Percentiles rank a stretch among this genome's conserved stretches.
Conservation (phyloP, 768 basidiomycete genomes). For the Tylopilus sp. region DNA sequence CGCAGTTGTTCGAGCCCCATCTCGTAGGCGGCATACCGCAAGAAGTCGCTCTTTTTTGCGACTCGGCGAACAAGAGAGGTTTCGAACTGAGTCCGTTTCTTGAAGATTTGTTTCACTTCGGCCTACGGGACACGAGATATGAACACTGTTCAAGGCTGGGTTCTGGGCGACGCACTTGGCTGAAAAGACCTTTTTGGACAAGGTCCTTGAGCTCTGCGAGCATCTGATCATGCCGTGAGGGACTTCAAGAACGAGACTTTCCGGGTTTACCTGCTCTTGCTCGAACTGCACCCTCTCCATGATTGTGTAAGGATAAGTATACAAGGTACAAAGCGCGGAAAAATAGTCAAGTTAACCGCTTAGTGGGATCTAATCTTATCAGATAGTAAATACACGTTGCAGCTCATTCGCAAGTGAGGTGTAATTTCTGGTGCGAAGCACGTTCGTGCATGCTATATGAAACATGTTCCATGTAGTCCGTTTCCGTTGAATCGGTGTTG, state of each 20-base stretch:
- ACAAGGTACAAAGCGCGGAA: too few relatives aligned
- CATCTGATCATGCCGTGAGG: constrained; percentile 49
- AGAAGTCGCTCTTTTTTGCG: constrained; percentile 82
- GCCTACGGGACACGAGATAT: constrained; percentile 37
- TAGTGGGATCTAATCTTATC: constrained; percentile 26
- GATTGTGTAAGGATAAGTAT: too few relatives aligned
- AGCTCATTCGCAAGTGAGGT: background rate
- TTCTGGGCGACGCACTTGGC: constrained; percentile 48
- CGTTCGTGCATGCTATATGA: constrained; percentile 2
- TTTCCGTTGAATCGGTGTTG: too few relatives aligned
- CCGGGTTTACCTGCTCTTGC: constrained; percentile 71
- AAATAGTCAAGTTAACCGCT: too few relatives aligned
- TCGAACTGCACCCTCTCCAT: constrained; percentile 96
- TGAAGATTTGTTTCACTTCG: constrained; percentile 83
- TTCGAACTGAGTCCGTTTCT: constrained; percentile 81
- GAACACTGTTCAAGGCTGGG: background rate
- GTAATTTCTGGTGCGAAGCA: background rate
- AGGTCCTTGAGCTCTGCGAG: constrained; percentile 94
- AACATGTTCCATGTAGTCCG: background rate
- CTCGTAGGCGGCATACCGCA: constrained; percentile 91
- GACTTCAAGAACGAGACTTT: background rate
- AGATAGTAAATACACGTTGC: background rate
- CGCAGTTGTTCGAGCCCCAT: constrained; percentile 82
- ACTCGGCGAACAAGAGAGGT: constrained; percentile 78
- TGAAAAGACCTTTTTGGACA: constrained; percentile 80